A percentile compares a stretch with the other conserved stretches of the same genome.
Evolutionary conservation across 2,329 filamentous ascomycete genomes (phyloP).

Genomic region (Alternaria burnsii): DNA sequence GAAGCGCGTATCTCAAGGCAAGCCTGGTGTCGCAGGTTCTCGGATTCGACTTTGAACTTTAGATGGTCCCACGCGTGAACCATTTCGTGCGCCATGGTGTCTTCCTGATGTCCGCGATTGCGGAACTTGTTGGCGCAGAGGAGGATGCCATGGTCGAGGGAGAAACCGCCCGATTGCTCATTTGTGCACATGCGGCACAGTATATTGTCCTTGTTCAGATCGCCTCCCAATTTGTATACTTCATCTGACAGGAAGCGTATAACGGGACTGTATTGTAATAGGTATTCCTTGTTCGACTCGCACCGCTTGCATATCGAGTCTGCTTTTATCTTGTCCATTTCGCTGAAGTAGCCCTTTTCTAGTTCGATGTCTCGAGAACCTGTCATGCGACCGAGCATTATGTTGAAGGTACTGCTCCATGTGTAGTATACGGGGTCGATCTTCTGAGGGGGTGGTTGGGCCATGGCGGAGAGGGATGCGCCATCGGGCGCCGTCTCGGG

Average conservation of each 20-base stretch:
- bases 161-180: constrained; percentile 82
- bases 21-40: constrained; percentile 85
- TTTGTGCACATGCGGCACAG: constrained; percentile 80
- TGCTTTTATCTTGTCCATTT: constrained; percentile 78
- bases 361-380: constrained; percentile 38
- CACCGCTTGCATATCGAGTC: constrained; percentile 80
- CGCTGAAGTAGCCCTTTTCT: constrained; percentile 73
- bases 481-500: constrained; percentile 39
- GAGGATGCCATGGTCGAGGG: constrained; percentile 84
- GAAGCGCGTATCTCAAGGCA: constrained; percentile 97
- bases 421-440: constrained; percentile 56
- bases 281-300: constrained; percentile 82
- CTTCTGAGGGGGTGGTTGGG: constrained; percentile 30
- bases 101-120: constrained; percentile 83
- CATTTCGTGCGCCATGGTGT: constrained; percentile 97
- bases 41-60: constrained; percentile 87
- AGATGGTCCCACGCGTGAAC: constrained; percentile 95
- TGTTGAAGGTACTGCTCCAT: constrained; percentile 88
- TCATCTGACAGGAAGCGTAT: constrained; percentile 88
- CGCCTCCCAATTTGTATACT: constrained; percentile 79
- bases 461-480: constrained; percentile 33
- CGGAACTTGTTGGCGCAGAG: constrained; percentile 92
- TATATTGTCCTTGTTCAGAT: constrained; percentile 77
- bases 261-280: constrained; percentile 82
- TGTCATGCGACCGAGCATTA: constrained; percentile 70